Base-by-base conservation (phyloP, 2,329 filamentous ascomycete species). In the Pseudogymnoascus sp. region DNA sequence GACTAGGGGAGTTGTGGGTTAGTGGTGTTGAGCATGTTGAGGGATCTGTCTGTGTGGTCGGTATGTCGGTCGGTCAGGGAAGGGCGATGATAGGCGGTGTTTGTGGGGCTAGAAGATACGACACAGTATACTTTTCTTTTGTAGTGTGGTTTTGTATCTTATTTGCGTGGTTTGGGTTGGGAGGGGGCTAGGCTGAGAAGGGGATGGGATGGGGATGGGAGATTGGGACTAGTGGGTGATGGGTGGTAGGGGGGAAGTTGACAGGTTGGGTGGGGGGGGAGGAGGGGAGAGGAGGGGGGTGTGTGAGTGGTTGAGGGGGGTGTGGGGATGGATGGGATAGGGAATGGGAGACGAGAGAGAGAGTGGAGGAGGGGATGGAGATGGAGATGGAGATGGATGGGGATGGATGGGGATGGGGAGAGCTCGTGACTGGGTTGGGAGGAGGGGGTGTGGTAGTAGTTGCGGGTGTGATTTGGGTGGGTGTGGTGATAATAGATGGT, bases 191-290 rank as follows among this genome's bases (percentile, higher is more conserved):
- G n/a, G 40, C 29, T 61, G 64, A 59, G 44, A 59, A 68, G 70
- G 69, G 60, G 44, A 56, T 69, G 70, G 68, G 67, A 67, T 66
- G 68, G 68, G 68, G 65, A 61, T 61, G 38, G 26, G 33, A 53
- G 44, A 16, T 40, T 40, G 6, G 64, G 50, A 63, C 63, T 40
- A 38, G 29, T 24, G 61, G 50, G 37, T 61, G 65, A 65, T 68
- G 67, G 66, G 63, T 68, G 66, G 66, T 37, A 68, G 4, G 65
- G 64, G 61, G 65, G 65, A 65, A 67, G 64, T 66, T 62, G 69
- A 65, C 66, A 65, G 67, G 64, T 26, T 65, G 67, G 68, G 67
- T 40, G 37, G 37, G 35, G 68, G 65, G 66, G 65, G 66, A 67
- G 67, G 61, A n/a, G n/a, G n/a, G n/a, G n/a, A n/a, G n/a, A n/a